Evolutionary conservation across 73 alveolate species (phyloP).

Genomic region (Breviolum minutum): DNA sequence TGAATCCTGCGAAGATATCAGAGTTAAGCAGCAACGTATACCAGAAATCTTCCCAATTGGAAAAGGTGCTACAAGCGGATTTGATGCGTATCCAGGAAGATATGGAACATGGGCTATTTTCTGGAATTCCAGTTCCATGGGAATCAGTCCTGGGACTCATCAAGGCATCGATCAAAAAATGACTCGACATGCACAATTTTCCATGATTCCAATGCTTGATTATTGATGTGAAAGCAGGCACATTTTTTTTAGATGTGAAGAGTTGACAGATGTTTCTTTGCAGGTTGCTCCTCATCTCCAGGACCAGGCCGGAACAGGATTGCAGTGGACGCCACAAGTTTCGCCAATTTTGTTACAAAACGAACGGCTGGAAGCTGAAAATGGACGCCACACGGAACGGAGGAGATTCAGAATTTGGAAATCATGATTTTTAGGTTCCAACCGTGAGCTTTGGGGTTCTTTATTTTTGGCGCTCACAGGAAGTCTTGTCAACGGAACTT

Average conservation of each 20-base stretch:
- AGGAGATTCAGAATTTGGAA: too few relatives aligned
- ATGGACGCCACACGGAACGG: background rate
- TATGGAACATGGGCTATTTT: conserved; percentile 24
- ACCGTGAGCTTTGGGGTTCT: background rate
- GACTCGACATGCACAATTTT: too few relatives aligned
- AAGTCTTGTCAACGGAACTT: background rate
- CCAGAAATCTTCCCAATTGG: background rate
- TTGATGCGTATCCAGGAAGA: background rate
- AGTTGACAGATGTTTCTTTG: background rate
- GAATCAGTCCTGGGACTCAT: conserved; percentile 76
- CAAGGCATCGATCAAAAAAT: conserved; percentile 9
- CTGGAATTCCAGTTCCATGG: conserved; percentile 79
- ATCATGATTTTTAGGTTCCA: background rate
- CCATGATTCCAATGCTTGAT: background rate
- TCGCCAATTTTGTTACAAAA: too few relatives aligned
- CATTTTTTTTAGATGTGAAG: background rate
- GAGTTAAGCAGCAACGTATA: background rate
- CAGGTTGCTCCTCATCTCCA: conserved; percentile 1
- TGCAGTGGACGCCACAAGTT: too few relatives aligned
- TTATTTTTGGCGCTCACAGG: background rate
- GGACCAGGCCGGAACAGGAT: background rate
- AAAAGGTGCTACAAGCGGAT: background rate
- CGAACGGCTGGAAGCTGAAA: background rate
- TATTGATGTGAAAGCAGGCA: background rate
- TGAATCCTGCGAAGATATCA: background rate